phyloP scores from a whole-genome alignment of 139 green algal species.

The Mesotaenium endlicherianum region DNA sequence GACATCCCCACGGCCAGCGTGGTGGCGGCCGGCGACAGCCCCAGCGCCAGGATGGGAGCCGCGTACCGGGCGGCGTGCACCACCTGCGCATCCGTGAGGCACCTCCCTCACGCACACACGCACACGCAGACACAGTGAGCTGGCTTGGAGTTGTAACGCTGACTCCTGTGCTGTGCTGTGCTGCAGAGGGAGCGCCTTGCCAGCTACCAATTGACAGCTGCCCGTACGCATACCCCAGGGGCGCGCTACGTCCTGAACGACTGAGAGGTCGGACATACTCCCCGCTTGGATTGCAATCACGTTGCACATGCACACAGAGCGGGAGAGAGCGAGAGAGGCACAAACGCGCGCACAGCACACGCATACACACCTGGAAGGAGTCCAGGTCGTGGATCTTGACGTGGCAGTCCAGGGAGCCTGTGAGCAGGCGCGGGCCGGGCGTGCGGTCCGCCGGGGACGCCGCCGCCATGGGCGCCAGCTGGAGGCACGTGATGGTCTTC shows the following conservation, averaged over 20 bases:
- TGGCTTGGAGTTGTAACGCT: no score
- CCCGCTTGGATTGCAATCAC: no score
- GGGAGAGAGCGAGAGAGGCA: not conserved
- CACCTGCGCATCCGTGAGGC: no score
- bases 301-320: not conserved
- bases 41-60: constrained; percentile 72
- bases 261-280: no score
- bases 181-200: no score
- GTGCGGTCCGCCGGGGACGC: not conserved
- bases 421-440: constrained; percentile 75
- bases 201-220: no score
- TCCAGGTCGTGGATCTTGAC: constrained; percentile 92
- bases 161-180: no score
- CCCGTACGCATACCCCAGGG: no score
- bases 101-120: no score
- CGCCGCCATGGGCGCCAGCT: constrained; percentile 41
- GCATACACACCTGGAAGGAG: constrained; percentile 64
- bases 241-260: no score
- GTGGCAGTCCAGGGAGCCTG: constrained; percentile 86
- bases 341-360: not conserved
- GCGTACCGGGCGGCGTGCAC: constrained; percentile 77
- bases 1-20: constrained; percentile 84
- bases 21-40: constrained; percentile 66
- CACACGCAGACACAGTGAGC: no score
- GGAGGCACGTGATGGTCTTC: constrained; percentile 87